These are phyloP conservation scores for Escovopsis sp. DNA, from an alignment of 2,329 filamentous ascomycete genomes.

Conservation along the genomic window DNA sequence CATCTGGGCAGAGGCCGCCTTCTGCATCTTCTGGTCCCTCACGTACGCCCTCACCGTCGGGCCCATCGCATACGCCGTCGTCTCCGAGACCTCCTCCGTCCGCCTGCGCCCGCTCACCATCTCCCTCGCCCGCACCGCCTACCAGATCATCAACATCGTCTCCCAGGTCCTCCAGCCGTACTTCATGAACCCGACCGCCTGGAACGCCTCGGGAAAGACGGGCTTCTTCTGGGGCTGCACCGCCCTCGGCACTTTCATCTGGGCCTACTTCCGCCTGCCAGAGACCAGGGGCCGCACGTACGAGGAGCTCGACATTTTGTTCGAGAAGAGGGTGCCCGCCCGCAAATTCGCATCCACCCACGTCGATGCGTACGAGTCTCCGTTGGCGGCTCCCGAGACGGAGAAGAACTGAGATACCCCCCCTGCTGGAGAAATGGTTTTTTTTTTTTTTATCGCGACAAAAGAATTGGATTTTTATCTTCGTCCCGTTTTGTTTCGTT, in stretches of 20 bases:
- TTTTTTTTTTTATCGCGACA: too few relatives aligned
- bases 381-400: background rate
- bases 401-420: slow-evolving; percentile 1
- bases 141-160: slow-evolving; percentile 33
- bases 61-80: slow-evolving; percentile 35
- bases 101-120: slow-evolving; percentile 40
- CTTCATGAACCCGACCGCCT: slow-evolving; percentile 29
- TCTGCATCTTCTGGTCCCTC: slow-evolving; percentile 37
- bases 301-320: slow-evolving; percentile 23
- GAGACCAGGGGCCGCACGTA: slow-evolving; percentile 36
- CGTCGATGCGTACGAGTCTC: background rate
- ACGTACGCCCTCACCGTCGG: slow-evolving; percentile 40
- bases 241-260: slow-evolving; percentile 32
- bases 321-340: slow-evolving; percentile 16
- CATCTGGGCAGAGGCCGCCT: slow-evolving; percentile 30
- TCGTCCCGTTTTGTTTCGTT: too few relatives aligned
- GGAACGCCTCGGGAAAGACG: slow-evolving; percentile 32
- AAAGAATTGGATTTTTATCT: too few relatives aligned
- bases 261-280: slow-evolving; percentile 35
- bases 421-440: too few relatives aligned
- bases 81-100: slow-evolving; percentile 38
- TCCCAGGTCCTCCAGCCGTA: slow-evolving; percentile 34
- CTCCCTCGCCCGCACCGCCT: slow-evolving; percentile 29
- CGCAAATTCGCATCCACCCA: slow-evolving; percentile 13
- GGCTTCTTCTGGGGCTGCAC: slow-evolving; percentile 33